Base-by-base conservation (phyloP, 1,284 basidiomycete genomes). In the Hymenochaete sp. region DNA sequence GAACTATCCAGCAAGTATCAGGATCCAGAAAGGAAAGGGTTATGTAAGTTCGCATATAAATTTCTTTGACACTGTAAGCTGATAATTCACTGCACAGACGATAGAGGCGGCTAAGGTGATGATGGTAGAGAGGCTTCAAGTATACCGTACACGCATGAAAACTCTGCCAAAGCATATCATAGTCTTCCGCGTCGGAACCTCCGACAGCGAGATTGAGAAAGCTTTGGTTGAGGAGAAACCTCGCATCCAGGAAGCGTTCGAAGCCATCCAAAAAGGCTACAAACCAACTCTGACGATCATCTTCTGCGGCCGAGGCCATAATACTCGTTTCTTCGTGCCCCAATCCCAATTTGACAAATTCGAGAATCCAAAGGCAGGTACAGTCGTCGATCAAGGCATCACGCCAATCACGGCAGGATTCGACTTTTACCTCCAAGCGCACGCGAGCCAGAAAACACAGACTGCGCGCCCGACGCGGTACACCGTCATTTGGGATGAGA, bases 281-380 rank as follows among this genome's bases (percentile, higher is more conserved):
- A 58, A 60, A 16, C 86, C 84, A 0, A 66, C 68, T 33, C 56
- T 90, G 9, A 77, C 79, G 7, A 84, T 87, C 55, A 65, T 83
- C 50, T 71, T 88, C 43, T 87, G 82, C 57, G 82, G 82, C 7
- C 89, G 88, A 60, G 73, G 85, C 0, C 86, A 90, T 55, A 75
- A 89, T 55, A 77, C 82, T 0, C 73, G 77, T 32, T 77, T 80
- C 58, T 82, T 67, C 59, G 68, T 82, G 0, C 73, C 19, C 6
- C 1, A 46, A 47, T 14, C 27, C 13, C 13, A 48, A 22, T 13
- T 46, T 39, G 29, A 45, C 51, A 13, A 55, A 53, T 28, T 29
- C 27, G 16, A 51, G n/a, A 60, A 60, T 35, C 49, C 53, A 21
- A 52, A 51, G 18, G 54, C 58, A 7, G 58, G 58, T 7, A 58